Percentiles rank a stretch among this genome's conserved stretches.
Conservation (phyloP, 352 stramenopile genomes). For the Phytophthora litchii region DNA sequence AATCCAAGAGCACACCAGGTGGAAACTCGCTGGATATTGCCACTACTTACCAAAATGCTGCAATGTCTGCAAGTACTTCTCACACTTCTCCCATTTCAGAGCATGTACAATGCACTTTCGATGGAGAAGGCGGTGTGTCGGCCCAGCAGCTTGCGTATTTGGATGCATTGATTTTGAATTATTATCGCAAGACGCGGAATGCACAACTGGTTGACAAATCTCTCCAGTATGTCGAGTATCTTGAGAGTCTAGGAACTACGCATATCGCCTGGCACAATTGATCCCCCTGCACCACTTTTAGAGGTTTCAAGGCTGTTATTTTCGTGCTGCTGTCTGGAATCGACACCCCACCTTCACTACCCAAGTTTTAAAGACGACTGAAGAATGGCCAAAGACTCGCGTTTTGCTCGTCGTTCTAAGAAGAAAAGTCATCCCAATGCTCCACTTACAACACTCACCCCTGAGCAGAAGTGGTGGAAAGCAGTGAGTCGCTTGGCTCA, state of each 20-base stretch:
- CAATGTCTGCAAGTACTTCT: conserved; percentile 18
- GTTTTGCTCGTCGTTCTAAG: conserved; percentile 10
- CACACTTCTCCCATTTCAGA: conserved; percentile 31
- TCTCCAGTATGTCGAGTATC: conserved; percentile 52
- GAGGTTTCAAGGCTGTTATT: conserved; percentile 31
- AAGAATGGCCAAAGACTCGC: conserved; percentile 20
- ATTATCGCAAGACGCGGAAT: conserved; percentile 50
- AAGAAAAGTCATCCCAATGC: conserved; percentile 22
- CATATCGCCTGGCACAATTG: conserved; percentile 3
- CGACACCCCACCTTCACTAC: not conserved
- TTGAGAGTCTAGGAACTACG: conserved; percentile 38
- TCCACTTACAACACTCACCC: conserved; percentile 8
- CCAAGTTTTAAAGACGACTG: not conserved
- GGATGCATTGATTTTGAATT: conserved; percentile 62
- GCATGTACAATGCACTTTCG: conserved; percentile 47
- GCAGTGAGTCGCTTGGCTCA: conserved; percentile 42
- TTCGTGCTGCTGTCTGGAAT: conserved; percentile 10
- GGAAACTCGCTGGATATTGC: conserved; percentile 22
- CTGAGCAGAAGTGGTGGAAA: conserved; percentile 52
- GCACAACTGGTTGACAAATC: conserved; percentile 40
- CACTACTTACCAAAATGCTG: conserved; percentile 27
- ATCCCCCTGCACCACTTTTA: not conserved
- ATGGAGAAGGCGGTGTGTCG: conserved; percentile 36
- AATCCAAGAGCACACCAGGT: not conserved
- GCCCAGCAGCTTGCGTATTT: conserved; percentile 62